Evolutionary conservation across 2,329 filamentous ascomycete genomes (phyloP).

Genomic region (Triangularia verruculosa): DNA sequence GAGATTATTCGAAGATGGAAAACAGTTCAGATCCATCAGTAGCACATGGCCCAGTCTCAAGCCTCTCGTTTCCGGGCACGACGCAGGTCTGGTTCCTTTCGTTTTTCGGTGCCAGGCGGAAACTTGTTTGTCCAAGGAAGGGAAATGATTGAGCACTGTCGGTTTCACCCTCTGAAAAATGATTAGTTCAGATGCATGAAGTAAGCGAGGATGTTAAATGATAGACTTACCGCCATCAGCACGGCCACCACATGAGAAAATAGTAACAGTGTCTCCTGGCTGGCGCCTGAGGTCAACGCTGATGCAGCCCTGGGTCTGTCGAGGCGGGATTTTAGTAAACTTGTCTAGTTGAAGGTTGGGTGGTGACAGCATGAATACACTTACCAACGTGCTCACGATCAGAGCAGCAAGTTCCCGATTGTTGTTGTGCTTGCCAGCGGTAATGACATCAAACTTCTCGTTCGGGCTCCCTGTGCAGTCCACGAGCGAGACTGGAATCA

Average conservation of each 20-base stretch:
- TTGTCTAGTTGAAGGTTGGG: neutral
- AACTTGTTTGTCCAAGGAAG: conserved; percentile 41
- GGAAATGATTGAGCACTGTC: conserved; percentile 49
- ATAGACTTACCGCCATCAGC: conserved; percentile 43
- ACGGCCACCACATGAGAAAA: conserved; percentile 53
- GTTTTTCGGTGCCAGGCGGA: conserved; percentile 46
- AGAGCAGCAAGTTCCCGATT: conserved; percentile 38
- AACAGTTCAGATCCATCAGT: conserved; percentile 33
- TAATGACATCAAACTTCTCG: conserved; percentile 52
- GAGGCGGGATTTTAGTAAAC: neutral
- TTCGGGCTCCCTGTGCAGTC: conserved; percentile 44
- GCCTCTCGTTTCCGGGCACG: conserved; percentile 35
- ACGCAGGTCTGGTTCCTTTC: conserved; percentile 44
- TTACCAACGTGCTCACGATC: conserved; percentile 48
- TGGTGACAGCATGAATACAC: neutral
- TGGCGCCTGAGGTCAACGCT: conserved; percentile 46
- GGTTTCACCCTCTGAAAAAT: conserved; percentile 40
- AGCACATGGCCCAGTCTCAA: conserved; percentile 33
- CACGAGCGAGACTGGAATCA: conserved; percentile 48
- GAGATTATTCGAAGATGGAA: conserved; percentile 28
- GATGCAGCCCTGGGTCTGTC: conserved; percentile 44
- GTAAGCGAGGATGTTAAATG: neutral
- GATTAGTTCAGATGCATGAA: conserved; percentile 8
- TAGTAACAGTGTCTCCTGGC: conserved; percentile 44
- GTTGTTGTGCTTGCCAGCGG: conserved; percentile 48